phyloP scores from a whole-genome alignment of 2,329 filamentous ascomycete genomes.

The Dothidotthia symphoricarpi region DNA sequence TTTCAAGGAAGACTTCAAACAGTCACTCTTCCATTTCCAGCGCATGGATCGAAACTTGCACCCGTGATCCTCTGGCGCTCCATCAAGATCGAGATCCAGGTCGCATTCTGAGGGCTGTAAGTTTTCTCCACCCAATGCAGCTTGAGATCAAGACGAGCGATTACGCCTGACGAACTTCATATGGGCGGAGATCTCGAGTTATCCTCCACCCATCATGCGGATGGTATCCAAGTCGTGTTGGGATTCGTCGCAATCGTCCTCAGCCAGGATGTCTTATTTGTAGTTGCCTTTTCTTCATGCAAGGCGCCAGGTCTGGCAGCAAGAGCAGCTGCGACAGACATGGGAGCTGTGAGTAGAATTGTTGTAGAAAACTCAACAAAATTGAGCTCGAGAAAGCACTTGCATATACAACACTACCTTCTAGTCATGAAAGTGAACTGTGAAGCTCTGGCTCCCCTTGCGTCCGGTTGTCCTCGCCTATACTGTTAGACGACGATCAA shows the following conservation, averaged over 20 bases:
- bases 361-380: too few relatives aligned
- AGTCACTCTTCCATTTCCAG: conserved; percentile 23
- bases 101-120: conserved; percentile 55
- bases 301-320: conserved; percentile 60
- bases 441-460: too few relatives aligned
- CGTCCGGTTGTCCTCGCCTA: too few relatives aligned
- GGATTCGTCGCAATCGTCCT: conserved; percentile 48
- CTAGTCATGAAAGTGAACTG: too few relatives aligned
- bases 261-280: conserved; percentile 45
- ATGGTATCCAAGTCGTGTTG: conserved; percentile 57
- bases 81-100: conserved; percentile 50
- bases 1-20: not conserved
- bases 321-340: conserved; percentile 63
- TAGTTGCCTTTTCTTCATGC: conserved; percentile 49
- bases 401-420: too few relatives aligned
- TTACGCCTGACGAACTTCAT: conserved; percentile 63
- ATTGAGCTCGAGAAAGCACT: too few relatives aligned
- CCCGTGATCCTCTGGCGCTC: conserved; percentile 59
- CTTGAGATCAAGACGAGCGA: conserved; percentile 60
- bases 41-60: conserved; percentile 55
- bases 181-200: conserved; percentile 50
- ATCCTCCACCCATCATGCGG: conserved; percentile 64
- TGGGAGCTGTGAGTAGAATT: too few relatives aligned
- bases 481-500: too few relatives aligned
- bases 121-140: conserved; percentile 55